Evolutionary conservation across 192 early-diverging fungal species (phyloP).

Genomic region (Phycomyces blakesleeanus): DNA sequence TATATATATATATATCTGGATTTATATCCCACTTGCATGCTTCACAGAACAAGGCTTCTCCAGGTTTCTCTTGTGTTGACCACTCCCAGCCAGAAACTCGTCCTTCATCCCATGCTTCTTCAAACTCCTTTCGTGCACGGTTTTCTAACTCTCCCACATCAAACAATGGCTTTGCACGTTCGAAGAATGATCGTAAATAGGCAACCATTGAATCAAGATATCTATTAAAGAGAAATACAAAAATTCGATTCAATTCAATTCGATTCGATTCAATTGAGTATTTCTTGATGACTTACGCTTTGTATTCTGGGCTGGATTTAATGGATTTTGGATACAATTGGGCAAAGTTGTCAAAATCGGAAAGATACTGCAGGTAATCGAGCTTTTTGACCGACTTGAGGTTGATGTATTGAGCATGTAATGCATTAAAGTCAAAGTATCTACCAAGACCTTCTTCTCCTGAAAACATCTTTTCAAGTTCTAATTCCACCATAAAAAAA

Average conservation of each 20-base stretch:
- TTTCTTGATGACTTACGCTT: conserved; percentile 50
- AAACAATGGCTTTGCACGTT: conserved; percentile 71
- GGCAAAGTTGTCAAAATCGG: conserved; percentile 58
- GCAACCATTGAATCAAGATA: conserved; percentile 58
- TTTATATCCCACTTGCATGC: conserved; percentile 55
- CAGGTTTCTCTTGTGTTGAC: conserved; percentile 28
- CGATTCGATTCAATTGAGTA: too few relatives aligned
- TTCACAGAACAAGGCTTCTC: conserved; percentile 63
- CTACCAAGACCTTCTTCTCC: conserved; percentile 85
- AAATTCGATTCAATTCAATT: too few relatives aligned
- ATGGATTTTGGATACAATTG: conserved; percentile 50
- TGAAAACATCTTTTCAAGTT: conserved; percentile 85
- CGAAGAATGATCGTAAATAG: conserved; percentile 77
- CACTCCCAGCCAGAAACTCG: conserved; percentile 61
- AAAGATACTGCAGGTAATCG: conserved; percentile 69
- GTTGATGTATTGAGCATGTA: conserved; percentile 82
- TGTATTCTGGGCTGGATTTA: conserved; percentile 57
- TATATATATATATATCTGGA: too few relatives aligned
- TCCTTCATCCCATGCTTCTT: conserved; percentile 56
- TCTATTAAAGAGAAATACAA: too few relatives aligned
- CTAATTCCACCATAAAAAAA: too few relatives aligned
- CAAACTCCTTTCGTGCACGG: conserved; percentile 52
- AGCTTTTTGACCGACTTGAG: conserved; percentile 58
- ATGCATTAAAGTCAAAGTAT: conserved; percentile 81
- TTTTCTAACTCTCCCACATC: conserved; percentile 56